Conservation (phyloP, 495 filamentous ascomycete genomes). For the Neurospora tetrasperma region DNA sequence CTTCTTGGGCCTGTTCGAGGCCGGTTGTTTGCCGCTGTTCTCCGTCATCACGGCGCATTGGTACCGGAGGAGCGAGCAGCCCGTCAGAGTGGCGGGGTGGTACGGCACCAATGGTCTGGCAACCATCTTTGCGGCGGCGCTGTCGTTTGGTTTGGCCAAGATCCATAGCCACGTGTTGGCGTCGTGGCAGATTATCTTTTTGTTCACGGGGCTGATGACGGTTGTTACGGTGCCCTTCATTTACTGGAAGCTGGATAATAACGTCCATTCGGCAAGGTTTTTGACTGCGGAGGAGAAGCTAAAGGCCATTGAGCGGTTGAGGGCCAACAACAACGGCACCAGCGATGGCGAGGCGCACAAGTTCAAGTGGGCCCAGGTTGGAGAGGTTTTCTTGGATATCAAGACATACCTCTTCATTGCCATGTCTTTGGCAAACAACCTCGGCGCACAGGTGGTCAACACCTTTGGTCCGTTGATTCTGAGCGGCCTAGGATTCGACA, state of each 20-base stretch:
- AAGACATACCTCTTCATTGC: constrained; percentile 39
- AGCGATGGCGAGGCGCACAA: constrained; percentile 16
- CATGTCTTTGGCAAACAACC: constrained; percentile 50
- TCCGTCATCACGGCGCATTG: constrained; percentile 47
- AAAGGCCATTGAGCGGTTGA: constrained; percentile 34
- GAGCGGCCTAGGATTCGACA: constrained; percentile 48
- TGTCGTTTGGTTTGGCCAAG: constrained; percentile 52
- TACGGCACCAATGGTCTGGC: constrained; percentile 54
- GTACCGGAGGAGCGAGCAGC: constrained; percentile 55
- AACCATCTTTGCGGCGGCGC: constrained; percentile 50
- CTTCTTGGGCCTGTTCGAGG: constrained; percentile 55
- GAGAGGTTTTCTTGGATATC: constrained; percentile 31
- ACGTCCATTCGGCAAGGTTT: constrained; percentile 42
- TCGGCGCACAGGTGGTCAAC: constrained; percentile 50
- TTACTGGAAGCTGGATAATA: constrained; percentile 42
- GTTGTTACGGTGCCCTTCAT: constrained; percentile 41
- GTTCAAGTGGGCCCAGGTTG: constrained; percentile 40
- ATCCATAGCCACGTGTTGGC: constrained; percentile 40
- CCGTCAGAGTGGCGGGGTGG: constrained; percentile 53
- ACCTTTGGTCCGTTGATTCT: constrained; percentile 53
- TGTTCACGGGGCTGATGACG: constrained; percentile 49
- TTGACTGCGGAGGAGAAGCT: constrained; percentile 39
- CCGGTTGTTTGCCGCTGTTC: constrained; percentile 51
- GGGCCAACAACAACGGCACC: constrained; percentile 48
- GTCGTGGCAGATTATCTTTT: constrained; percentile 60